Base-by-base conservation (phyloP, 805 yeast species). In the Teunomyces cretensis region DNA sequence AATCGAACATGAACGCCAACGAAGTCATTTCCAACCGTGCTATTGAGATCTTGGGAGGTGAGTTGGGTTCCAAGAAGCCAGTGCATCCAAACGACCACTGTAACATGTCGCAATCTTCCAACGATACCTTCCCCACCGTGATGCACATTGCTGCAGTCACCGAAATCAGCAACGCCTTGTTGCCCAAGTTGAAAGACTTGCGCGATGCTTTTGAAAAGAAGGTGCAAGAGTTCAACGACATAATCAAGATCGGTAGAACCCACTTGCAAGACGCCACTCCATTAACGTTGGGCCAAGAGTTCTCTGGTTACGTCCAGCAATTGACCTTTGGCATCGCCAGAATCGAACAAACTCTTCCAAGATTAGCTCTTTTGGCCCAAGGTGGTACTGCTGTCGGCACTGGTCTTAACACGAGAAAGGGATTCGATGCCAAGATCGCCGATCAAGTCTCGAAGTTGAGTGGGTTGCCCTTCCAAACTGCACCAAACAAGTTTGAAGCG, bases 371-470 rank as follows among this genome's bases (percentile, higher is more conserved):
- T 32, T 63, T 67, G 56, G 72, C 72, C 15, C 72, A 67, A 49
- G 72, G 72, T 47, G 72, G 72, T 36, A 67, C 72, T 42, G 72
- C 72, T 37, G 72, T 67, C n/a, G 72, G 72, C 9, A 67, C 72
- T 41, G 72, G 72, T 6, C 59, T 67, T 50, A 67, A 67, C 59
- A 65, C 72, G 51, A 61, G 45, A 44, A 64, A 58, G 51, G 68
- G 68, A n/a, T 67, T 64, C 54, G 72, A 67, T 51, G 63, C 57
- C 38, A 53, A 59, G 42, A 58, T 67, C 38, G 72, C 72, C 19
- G 55, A 50, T 46, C 62, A 67, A 50, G 68, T 67, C 9, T 54
- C 68, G 31, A 55, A 56, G 13, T 48, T 64, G 50, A 65, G 71
- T 9, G 71, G 71, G 13, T 60, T 62, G 47, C 48, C 44, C 4